These are phyloP conservation scores for Phytophthora pistaciae DNA, from an alignment of 352 stramenopile species.

Conservation along the genomic window DNA sequence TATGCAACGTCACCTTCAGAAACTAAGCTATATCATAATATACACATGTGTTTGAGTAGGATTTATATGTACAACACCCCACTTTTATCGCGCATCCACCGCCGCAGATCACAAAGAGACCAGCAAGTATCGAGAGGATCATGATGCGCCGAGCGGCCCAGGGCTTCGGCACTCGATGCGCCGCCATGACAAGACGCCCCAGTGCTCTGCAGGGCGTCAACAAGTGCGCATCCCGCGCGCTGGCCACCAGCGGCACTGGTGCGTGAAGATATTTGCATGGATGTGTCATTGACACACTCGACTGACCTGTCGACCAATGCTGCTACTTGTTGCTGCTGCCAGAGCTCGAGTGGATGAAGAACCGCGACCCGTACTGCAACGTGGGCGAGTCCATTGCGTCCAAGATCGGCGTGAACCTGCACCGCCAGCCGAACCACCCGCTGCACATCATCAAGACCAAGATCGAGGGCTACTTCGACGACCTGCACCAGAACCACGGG, in stretches of 20 bases:
- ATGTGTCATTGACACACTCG: constrained; percentile 19
- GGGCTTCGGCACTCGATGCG: constrained; percentile 18
- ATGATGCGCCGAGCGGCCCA: constrained; percentile 33
- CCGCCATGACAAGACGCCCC: constrained; percentile 2
- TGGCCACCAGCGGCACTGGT: constrained; percentile 20
- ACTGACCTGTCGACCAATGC: neutral
- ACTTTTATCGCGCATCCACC: neutral
- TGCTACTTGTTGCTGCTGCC: neutral
- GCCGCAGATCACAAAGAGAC: constrained; percentile 14
- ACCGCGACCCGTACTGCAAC: constrained; percentile 89
- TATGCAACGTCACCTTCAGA: constrained; percentile 53
- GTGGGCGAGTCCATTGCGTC: constrained; percentile 83
- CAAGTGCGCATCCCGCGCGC: constrained; percentile 8
- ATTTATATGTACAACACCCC: neutral
- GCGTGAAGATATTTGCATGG: neutral
- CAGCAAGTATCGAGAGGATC: constrained; percentile 1
- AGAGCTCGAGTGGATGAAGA: constrained; percentile 85
- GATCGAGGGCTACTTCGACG: constrained; percentile 92
- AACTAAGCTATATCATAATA: constrained; percentile 1
- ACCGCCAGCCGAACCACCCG: constrained; percentile 87
- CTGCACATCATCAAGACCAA: constrained; percentile 95
- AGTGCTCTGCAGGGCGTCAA: constrained; percentile 10
- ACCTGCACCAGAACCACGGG: constrained; percentile 69
- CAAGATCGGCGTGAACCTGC: constrained; percentile 92
- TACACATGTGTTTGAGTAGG: neutral